These are phyloP conservation scores for Aspergillus quadrilineatus DNA, from an alignment of 2,329 filamentous ascomycete species.

Conservation along the genomic window DNA sequence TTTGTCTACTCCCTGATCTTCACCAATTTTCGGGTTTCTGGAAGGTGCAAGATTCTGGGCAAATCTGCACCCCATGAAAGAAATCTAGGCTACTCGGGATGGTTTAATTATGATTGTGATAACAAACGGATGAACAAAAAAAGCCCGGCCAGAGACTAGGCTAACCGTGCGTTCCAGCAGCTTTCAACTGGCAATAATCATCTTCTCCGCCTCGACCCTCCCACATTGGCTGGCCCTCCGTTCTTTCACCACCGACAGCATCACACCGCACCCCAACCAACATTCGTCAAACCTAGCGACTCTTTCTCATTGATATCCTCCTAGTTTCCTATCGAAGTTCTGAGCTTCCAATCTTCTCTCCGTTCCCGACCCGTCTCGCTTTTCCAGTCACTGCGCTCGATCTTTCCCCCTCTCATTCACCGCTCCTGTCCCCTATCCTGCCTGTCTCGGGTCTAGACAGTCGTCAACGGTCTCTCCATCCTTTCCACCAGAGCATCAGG, in stretches of 20 bases:
- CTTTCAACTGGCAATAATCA: conserved; percentile 22
- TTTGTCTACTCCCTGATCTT: conserved; percentile 3
- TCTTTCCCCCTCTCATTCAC: conserved; percentile 15
- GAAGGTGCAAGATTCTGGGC: conserved; percentile 4
- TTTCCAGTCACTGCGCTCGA: conserved; percentile 6
- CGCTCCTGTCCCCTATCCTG: conserved; percentile 17
- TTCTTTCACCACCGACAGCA: conserved; percentile 10
- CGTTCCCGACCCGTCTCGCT: conserved; percentile 8
- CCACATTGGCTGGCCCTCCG: conserved; percentile 23
- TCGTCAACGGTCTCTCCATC: conserved; percentile 13
- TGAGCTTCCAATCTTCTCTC: conserved; percentile 8
- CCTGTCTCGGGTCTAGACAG: conserved; percentile 20
- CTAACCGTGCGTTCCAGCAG: conserved; percentile 14
- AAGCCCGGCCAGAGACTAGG: conserved; percentile 4
- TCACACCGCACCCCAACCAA: conserved; percentile 11
- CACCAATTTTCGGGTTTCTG: conserved; percentile 6
- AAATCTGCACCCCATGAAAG: conserved; percentile 8
- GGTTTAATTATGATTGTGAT: conserved; percentile 4
- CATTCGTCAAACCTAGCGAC: conserved; percentile 12
- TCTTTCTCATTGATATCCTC: conserved; percentile 12
- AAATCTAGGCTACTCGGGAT: conserved; percentile 5
- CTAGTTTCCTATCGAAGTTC: conserved; percentile 5
- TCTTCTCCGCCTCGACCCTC: conserved; percentile 29
- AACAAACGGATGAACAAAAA: conserved; percentile 9
- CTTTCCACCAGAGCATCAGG: conserved; percentile 14